Percentiles rank a stretch among this genome's conserved stretches.
Evolutionary conservation across 2,329 filamentous ascomycete species (phyloP).

Genomic region (Fusarium brachygibbosum): DNA sequence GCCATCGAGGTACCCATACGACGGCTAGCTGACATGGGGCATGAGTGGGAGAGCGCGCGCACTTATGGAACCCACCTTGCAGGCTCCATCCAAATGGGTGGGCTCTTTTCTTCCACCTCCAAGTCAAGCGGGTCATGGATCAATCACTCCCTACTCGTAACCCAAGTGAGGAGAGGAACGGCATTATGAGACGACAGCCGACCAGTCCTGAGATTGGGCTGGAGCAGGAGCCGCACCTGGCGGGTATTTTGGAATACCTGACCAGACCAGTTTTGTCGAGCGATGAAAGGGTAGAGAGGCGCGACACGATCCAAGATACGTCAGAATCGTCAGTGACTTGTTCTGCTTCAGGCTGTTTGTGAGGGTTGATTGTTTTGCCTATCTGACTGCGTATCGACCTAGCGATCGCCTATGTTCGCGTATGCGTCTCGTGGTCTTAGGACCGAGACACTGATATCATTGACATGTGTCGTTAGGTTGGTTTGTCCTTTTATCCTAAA

Average conservation of each 20-base stretch:
- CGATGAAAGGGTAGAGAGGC: constrained; percentile 40
- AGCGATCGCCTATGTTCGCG: constrained; percentile 32
- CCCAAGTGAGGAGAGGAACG: constrained; percentile 41
- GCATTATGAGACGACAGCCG: constrained; percentile 49
- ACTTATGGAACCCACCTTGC: constrained; percentile 23
- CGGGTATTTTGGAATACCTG: constrained; percentile 42
- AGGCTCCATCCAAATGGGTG: constrained; percentile 43
- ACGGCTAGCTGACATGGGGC: constrained; percentile 40
- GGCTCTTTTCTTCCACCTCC: constrained; percentile 38
- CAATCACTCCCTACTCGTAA: constrained; percentile 28
- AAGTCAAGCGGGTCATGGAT: constrained; percentile 44
- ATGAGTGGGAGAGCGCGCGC: constrained; percentile 38
- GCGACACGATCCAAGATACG: constrained; percentile 40
- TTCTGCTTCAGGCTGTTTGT: constrained; percentile 42
- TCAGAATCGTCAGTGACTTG: constrained; percentile 34
- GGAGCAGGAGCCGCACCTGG: constrained; percentile 46
- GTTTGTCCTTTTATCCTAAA: constrained; percentile 3
- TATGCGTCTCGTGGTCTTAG: constrained; percentile 34
- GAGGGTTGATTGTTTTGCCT: constrained; percentile 7
- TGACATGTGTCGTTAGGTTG: not conserved
- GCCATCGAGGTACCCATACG: constrained; percentile 45
- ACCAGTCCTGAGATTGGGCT: constrained; percentile 43
- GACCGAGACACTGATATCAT: constrained; percentile 24
- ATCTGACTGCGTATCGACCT: constrained; percentile 6
- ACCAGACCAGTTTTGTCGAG: constrained; percentile 37